Conservation (phyloP, 164 flowering plant species). For the Pachysandra terminalis region DNA sequence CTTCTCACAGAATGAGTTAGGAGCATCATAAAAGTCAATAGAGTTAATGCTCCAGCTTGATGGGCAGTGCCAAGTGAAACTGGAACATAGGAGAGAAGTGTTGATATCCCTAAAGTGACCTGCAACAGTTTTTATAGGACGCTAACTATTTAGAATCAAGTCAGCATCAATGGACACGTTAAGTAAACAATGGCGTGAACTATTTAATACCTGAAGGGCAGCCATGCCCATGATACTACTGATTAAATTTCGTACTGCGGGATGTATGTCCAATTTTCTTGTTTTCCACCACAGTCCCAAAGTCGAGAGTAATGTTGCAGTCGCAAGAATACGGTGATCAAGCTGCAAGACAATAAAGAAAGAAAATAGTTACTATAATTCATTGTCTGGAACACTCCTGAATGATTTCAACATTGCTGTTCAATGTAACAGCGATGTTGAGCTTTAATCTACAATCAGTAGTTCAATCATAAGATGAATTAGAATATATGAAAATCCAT, state of each 20-base stretch:
- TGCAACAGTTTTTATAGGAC: conserved; percentile 23
- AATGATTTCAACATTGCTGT: neutral
- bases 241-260: conserved; percentile 67
- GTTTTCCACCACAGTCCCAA: conserved; percentile 67
- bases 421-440: too few relatives aligned
- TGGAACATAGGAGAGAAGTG: conserved; percentile 88
- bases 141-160: neutral
- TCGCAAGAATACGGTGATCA: conserved; percentile 91
- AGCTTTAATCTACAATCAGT: too few relatives aligned
- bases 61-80: conserved; percentile 87
- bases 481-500: too few relatives aligned
- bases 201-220: conserved; percentile 85
- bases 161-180: neutral
- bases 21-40: conserved; percentile 65
- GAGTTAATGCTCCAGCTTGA: conserved; percentile 93
- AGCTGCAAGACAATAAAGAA: conserved; percentile 46
- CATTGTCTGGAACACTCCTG: neutral
- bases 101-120: conserved; percentile 89
- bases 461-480: too few relatives aligned
- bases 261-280: conserved; percentile 79
- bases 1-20: conserved; percentile 71
- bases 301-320: conserved; percentile 53
- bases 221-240: conserved; percentile 90
- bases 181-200: too few relatives aligned
- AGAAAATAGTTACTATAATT: neutral